Conservation (phyloP, 805 yeast genomes). For the Saturnispora bothae region DNA sequence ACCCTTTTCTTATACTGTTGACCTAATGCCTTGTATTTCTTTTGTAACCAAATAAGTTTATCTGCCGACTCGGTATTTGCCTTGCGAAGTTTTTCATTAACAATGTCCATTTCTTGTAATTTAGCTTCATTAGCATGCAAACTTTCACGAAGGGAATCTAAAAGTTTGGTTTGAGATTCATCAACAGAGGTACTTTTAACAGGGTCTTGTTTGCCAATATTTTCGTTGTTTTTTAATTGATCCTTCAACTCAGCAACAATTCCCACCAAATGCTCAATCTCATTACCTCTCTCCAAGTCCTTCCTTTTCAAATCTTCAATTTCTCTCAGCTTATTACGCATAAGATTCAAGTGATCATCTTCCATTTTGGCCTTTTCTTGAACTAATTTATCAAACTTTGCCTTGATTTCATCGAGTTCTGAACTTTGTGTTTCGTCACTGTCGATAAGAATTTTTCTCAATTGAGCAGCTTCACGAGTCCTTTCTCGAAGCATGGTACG, state of each 20-base stretch:
- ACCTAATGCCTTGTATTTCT: conserved; percentile 55
- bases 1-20: conserved; percentile 37
- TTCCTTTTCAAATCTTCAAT: conserved; percentile 48
- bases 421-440: conserved; percentile 47
- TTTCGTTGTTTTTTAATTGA: conserved; percentile 1
- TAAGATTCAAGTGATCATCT: conserved; percentile 34
- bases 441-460: conserved; percentile 60
- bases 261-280: conserved; percentile 11
- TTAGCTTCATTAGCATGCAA: conserved; percentile 40
- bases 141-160: conserved; percentile 41
- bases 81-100: conserved; percentile 44
- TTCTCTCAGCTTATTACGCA: conserved; percentile 54
- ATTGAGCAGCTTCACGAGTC: conserved; percentile 63
- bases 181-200: neutral
- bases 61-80: conserved; percentile 57
- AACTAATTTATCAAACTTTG: conserved; percentile 36
- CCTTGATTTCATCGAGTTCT: conserved; percentile 45
- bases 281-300: conserved; percentile 26
- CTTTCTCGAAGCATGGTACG: conserved; percentile 68
- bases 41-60: conserved; percentile 59
- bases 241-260: conserved; percentile 8
- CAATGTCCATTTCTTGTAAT: conserved; percentile 43
- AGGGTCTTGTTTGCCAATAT: neutral
- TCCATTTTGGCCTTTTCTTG: conserved; percentile 60
- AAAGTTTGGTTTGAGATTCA: neutral